Conservation (phyloP, 139 green algal species). For the Haematococcus sp. region DNA sequence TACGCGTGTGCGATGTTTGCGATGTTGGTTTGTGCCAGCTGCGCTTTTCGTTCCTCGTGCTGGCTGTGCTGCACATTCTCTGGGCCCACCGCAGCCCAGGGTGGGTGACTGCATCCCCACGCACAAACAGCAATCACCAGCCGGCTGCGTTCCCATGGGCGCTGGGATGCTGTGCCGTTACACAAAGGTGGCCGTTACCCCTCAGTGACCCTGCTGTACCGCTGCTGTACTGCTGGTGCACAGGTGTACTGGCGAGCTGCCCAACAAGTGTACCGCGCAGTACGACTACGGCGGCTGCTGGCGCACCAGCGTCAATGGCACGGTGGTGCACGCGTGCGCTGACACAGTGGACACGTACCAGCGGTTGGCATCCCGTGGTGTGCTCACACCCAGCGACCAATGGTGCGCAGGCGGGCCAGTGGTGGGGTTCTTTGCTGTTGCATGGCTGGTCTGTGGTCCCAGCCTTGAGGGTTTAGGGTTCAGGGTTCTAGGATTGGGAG, state of each 20-base stretch:
- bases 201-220: neutral
- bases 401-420: neutral
- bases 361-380: neutral
- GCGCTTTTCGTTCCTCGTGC: too few species aligned
- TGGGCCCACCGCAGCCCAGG: too few species aligned
- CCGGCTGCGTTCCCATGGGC: too few species aligned
- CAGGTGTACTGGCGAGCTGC: constrained; percentile 64
- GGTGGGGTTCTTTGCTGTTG: too few species aligned
- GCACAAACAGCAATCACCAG: neutral
- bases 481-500: too few species aligned
- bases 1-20: too few species aligned
- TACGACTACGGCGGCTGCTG: constrained; percentile 64
- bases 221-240: constrained; percentile 66
- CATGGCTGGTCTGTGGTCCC: too few species aligned
- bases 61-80: too few species aligned
- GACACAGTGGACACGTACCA: neutral
- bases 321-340: neutral
- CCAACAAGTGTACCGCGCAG: constrained; percentile 55
- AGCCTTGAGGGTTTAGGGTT: too few species aligned
- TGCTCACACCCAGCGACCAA: neutral
- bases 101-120: neutral
- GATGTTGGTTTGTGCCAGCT: too few species aligned
- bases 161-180: too few species aligned
- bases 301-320: constrained; percentile 22
- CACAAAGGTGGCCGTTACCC: neutral